Base-by-base conservation (phyloP, 2,329 filamentous ascomycete species). In the Stachybotrys elegans region DNA sequence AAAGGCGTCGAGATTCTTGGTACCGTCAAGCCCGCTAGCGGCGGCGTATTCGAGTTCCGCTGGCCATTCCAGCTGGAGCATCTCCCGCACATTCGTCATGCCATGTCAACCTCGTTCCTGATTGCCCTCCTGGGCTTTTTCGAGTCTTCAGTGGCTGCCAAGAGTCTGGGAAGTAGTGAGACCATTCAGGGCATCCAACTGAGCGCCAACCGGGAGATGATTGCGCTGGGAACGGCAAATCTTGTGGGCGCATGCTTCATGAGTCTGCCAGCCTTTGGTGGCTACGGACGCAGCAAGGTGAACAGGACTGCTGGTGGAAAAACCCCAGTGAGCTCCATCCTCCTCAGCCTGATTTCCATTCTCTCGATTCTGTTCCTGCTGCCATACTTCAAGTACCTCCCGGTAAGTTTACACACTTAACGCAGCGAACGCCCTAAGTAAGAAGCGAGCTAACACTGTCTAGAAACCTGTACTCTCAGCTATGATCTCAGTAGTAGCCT, bases 101-200 rank as follows among this genome's bases (percentile, higher is more conserved):
- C 89, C 29, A 86, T 97, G 76, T 84, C 88, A 42, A 97, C 93
- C 0, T 86, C 89, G 0, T 95, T 98, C 58, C 75, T 97, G 43
- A 95, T 98, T 51, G 89, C 91, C 1, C 75, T 98, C 20, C 81
- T 98, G 0, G 93, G 93, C n/a, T 98, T 98, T 67, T 98, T 98
- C 57, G 93, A 98, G 65, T 95, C 89, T 3, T 95, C 90, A 0
- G 90, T 98, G 12, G 93, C 93, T 1, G 93, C 93, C 27, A 97
- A 97, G 67, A 92, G 88, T 49, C 70, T 98, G 3, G 86, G 86
- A 6, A 79, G 79, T 34, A 72, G 72, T 41, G 79, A 84, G 50
- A 80, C 80, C 9, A 84, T 96, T 23, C 79, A 87, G 47, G 86
- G 83, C 23, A 88, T 96, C 60, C 80, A 86, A 42, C 73, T 96